A percentile compares a stretch with the other conserved stretches of the same genome.
Conservation (phyloP, 306 rosid species). For the Ceratonia siliqua region DNA sequence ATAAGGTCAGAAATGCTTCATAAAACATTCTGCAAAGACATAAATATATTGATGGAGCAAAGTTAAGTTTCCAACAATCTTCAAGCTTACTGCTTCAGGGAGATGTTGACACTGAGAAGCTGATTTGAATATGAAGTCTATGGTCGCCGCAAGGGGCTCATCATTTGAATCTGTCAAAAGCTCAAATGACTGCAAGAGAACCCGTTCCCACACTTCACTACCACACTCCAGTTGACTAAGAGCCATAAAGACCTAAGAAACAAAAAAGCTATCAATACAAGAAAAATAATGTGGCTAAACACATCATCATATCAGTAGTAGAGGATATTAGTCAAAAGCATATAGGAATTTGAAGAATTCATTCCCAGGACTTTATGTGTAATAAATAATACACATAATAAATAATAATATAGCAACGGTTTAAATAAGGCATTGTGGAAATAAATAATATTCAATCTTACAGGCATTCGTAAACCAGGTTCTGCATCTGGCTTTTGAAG, state of each 20-base stretch:
- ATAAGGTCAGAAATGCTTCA: constrained; percentile 35
- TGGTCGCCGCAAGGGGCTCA: constrained; percentile 75
- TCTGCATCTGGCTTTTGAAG: constrained; percentile 94
- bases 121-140: constrained; percentile 91
- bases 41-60: constrained; percentile 20
- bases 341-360: constrained; percentile 12
- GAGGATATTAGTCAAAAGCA: constrained; percentile 2
- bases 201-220: constrained; percentile 93
- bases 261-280: constrained; percentile 28
- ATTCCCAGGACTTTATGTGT: constrained; percentile 1
- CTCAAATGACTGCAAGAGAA: constrained; percentile 76
- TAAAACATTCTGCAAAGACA: constrained; percentile 11
- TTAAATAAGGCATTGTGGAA: constrained; percentile 26
- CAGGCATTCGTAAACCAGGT: constrained; percentile 80
- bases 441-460: constrained; percentile 49
- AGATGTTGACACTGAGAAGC: constrained; percentile 99
- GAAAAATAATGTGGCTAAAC: constrained; percentile 26
- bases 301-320: not conserved
- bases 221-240: constrained; percentile 91
- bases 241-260: constrained; percentile 82
- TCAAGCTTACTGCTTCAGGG: constrained; percentile 86
- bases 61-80: constrained; percentile 27
- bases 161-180: constrained; percentile 86
- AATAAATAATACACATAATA: too few relatives aligned
- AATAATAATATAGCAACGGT: constrained; percentile 17